Evolutionary conservation across 768 basidiomycete genomes (phyloP).

Genomic region (Lentinula detonsa): DNA sequence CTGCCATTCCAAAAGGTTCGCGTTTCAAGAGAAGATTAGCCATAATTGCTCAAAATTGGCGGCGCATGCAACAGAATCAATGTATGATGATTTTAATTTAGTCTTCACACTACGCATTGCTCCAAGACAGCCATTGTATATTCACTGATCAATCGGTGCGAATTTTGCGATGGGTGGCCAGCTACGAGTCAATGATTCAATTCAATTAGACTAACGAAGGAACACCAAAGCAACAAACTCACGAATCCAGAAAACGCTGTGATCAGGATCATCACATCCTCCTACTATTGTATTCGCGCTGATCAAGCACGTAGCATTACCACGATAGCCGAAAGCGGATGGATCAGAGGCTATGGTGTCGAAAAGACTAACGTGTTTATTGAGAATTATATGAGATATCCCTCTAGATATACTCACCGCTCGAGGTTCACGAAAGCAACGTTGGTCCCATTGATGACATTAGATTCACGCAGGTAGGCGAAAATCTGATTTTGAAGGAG

Average conservation of each 20-base stretch:
- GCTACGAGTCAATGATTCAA: neutral
- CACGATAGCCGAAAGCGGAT: conserved; percentile 19
- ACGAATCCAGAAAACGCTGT: conserved; percentile 24
- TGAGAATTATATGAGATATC: neutral
- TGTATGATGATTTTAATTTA: neutral
- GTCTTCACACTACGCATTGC: neutral
- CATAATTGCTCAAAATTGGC: too few species aligned
- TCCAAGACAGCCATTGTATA: conserved; percentile 7
- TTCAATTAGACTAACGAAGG: neutral
- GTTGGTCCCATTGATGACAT: conserved; percentile 21
- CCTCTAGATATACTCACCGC: conserved; percentile 8
- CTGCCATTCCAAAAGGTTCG: too few species aligned
- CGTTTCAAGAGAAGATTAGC: too few species aligned
- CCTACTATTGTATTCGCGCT: conserved; percentile 23
- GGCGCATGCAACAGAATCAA: too few species aligned
- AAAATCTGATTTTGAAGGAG: conserved; percentile 22
- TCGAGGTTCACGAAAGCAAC: conserved; percentile 24
- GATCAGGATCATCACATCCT: conserved; percentile 23
- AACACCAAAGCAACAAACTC: conserved; percentile 11
- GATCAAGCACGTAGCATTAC: conserved; percentile 24
- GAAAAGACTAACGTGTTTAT: conserved; percentile 14
- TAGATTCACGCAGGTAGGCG: conserved; percentile 17
- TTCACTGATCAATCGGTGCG: conserved; percentile 1
- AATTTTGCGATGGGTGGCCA: conserved; percentile 5
- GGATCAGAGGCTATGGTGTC: conserved; percentile 17